phyloP scores from a whole-genome alignment of 345 rosid species.

The Melastoma malabathricum region DNA sequence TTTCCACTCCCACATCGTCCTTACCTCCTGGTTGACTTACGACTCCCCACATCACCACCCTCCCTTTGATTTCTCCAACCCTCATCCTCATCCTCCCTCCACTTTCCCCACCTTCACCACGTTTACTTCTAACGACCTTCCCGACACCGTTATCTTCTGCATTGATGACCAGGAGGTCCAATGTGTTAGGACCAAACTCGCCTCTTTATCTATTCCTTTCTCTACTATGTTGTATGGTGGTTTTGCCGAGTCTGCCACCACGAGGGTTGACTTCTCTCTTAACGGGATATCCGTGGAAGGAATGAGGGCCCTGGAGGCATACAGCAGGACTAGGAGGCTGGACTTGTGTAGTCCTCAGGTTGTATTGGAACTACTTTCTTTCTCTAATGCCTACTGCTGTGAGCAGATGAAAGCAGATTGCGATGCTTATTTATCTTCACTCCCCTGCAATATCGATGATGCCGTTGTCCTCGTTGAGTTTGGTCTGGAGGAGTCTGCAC shows the following conservation, averaged over 20 bases:
- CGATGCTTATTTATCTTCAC: conserved; percentile 62
- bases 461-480: conserved; percentile 58
- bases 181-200: conserved; percentile 48
- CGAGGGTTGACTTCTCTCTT: conserved; percentile 46
- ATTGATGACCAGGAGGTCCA: conserved; percentile 41
- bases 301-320: conserved; percentile 62
- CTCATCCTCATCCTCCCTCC: no score
- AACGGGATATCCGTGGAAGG: conserved; percentile 52
- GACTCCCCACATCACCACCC: conserved; percentile 25
- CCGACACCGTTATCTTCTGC: conserved; percentile 30
- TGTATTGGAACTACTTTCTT: conserved; percentile 60
- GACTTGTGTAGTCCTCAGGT: conserved; percentile 41
- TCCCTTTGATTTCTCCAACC: conserved; percentile 22
- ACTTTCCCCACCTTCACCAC: no score
- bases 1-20: conserved; percentile 59
- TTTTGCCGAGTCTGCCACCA: conserved; percentile 49
- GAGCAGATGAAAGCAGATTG: conserved; percentile 71
- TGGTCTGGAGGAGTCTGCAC: conserved; percentile 59
- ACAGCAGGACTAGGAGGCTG: conserved; percentile 52
- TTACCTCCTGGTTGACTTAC: conserved; percentile 74
- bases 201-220: conserved; percentile 61
- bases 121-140: no score
- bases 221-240: conserved; percentile 69
- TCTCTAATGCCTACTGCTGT: conserved; percentile 78
- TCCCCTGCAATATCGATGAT: conserved; percentile 35